Evolutionary conservation across 345 rosid species (phyloP), one percentile per base, ranked within the genome.

Genomic region (Brassica incana): DNA sequence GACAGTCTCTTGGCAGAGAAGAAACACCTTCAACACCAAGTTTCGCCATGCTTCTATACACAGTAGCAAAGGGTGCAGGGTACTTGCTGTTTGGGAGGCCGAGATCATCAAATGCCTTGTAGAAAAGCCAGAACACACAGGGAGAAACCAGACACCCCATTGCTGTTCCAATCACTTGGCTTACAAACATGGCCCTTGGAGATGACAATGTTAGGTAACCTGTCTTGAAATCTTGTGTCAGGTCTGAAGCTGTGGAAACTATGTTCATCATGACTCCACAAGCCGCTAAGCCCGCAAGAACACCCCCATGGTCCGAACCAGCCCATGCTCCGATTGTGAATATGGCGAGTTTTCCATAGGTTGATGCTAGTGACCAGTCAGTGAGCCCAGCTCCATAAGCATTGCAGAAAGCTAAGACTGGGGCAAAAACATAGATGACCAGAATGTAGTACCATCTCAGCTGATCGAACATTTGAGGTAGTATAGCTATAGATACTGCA

Each of bases 251-350:
- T 20, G 98, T 93, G 0, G 98, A 89, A n/a, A 93, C 98, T n/a
- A 90, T 93, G 83, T 86, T 91, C 97, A 93, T 93, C 98, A 93
- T 93, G 72, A 93, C 97, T 25, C 97, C 95, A 62, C 98, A 93
- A 50, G 97, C 73, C 0, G 89, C 96, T 8, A 94, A 88, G 2
- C 98, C 98, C 0, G 97, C 98, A 1, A 94, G 61, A 69, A 94
- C 74, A 1, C 98, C 98, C 0, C 98, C 97, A 2, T 83, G 56
- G 10, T 81, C 83, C 0, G 84, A 78, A 18, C 97, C 97, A 33
- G 88, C 92, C 98, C 94, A 94, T 9, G 93, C 82, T 72, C 96
- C 89, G 75, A 92, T 91, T 40, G 90, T 83, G 70, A 93, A 83
- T 83, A 93, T 93, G 25, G 94, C 90, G 0, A 93, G 65, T 74